Percentiles rank a stretch among this genome's conserved stretches.
Evolutionary conservation across 768 basidiomycete genomes (phyloP).

Genomic region (Paxillus rubicundulus): DNA sequence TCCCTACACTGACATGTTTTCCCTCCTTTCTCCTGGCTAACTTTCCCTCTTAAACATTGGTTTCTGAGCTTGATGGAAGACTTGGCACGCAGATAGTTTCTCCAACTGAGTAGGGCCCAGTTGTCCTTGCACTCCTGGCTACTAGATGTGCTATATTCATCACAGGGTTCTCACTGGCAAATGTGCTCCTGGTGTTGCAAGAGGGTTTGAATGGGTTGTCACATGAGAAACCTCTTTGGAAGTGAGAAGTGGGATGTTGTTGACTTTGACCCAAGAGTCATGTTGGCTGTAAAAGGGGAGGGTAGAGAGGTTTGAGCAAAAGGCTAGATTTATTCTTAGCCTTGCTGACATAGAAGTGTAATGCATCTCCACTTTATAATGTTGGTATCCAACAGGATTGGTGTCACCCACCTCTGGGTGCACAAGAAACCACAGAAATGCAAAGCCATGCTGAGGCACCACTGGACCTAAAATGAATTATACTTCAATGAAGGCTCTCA

Average conservation of each 20-base stretch:
- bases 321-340: background rate
- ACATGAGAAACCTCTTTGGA: slow-evolving; percentile 90
- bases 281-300: slow-evolving; percentile 92
- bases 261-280: slow-evolving; percentile 96
- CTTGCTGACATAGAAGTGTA: background rate
- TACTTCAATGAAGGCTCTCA: no score
- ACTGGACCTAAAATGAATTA: no score
- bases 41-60: slow-evolving; percentile 81
- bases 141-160: slow-evolving; percentile 94
- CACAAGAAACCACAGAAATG: no score
- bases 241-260: slow-evolving; percentile 98
- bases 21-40: slow-evolving; percentile 98
- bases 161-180: slow-evolving; percentile 94
- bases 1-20: slow-evolving; percentile 95
- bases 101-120: slow-evolving; percentile 86
- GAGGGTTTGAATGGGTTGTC: slow-evolving; percentile 95
- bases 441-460: no score
- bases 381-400: no score
- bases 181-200: slow-evolving; percentile 85
- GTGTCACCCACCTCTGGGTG: no score
- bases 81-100: slow-evolving; percentile 82
- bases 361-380: no score
- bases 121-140: slow-evolving; percentile 79
- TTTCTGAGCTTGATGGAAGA: slow-evolving; percentile 55
- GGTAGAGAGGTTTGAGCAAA: slow-evolving; percentile 69